These are phyloP conservation scores for Starmerella ratchasimensis DNA, from an alignment of 805 yeast genomes.

Conservation along the genomic window DNA sequence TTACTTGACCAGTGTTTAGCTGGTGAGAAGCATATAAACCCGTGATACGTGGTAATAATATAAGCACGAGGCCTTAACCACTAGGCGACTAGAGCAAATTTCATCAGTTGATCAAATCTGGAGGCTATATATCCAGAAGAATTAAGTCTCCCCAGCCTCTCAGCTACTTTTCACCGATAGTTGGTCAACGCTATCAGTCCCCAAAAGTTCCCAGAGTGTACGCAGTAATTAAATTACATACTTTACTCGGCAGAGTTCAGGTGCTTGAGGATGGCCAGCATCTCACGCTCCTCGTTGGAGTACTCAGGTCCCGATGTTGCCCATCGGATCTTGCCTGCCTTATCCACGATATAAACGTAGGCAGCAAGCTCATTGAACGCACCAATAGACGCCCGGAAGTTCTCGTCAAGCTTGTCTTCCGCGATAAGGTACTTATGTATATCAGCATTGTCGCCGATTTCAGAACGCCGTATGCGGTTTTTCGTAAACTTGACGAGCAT, in stretches of 20 bases:
- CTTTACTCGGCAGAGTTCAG: slow-evolving; percentile 1
- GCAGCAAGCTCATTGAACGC: slow-evolving; percentile 74
- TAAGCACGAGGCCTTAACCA: slow-evolving; percentile 53
- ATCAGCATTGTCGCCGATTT: slow-evolving; percentile 32
- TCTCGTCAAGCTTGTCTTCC: slow-evolving; percentile 43
- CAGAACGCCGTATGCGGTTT: slow-evolving; percentile 31
- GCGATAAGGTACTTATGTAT: slow-evolving; percentile 51
- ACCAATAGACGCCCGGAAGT: slow-evolving; percentile 42
- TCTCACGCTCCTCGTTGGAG: slow-evolving; percentile 38
- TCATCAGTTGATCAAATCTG: neutral
- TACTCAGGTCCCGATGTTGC: slow-evolving; percentile 73
- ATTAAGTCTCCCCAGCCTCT: no score
- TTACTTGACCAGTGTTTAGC: slow-evolving; percentile 32
- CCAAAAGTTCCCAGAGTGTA: no score
- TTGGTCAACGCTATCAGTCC: no score
- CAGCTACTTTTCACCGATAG: no score
- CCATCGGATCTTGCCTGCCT: slow-evolving; percentile 70
- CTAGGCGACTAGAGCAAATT: slow-evolving; percentile 20
- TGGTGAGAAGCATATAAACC: slow-evolving; percentile 33
- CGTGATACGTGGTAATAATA: slow-evolving; percentile 40
- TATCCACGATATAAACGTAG: slow-evolving; percentile 66
- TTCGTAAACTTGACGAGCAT: slow-evolving; percentile 43
- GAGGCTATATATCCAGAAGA: slow-evolving; percentile 2
- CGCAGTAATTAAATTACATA: no score
- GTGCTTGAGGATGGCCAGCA: neutral